phyloP scores from a whole-genome alignment of 768 basidiomycete genomes.

The Cyathus striatus region DNA sequence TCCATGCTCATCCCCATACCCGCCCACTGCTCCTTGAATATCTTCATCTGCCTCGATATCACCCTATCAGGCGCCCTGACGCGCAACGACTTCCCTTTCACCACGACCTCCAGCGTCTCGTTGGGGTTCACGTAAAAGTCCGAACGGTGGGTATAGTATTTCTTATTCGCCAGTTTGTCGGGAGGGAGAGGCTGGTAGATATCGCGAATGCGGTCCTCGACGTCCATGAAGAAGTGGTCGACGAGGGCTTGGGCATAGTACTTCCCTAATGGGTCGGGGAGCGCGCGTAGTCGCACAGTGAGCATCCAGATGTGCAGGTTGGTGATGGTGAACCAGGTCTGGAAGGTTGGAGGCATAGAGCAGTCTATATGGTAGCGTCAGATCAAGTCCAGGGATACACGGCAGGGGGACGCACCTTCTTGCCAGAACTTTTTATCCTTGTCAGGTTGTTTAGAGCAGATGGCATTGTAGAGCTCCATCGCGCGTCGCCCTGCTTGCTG shows the following conservation, averaged over 20 bases:
- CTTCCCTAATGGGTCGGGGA: constrained; percentile 62
- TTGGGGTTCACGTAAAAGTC: constrained; percentile 45
- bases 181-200: constrained; percentile 62
- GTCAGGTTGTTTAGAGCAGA: constrained; percentile 55
- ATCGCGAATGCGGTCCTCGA: constrained; percentile 83
- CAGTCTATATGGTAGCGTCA: constrained; percentile 48
- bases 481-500: constrained; percentile 60
- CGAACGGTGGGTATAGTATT: constrained; percentile 42
- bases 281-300: constrained; percentile 79
- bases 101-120: constrained; percentile 18
- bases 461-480: constrained; percentile 48
- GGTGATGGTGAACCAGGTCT: constrained; percentile 94
- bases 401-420: constrained; percentile 39
- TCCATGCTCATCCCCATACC: constrained; percentile 80
- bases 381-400: neutral
- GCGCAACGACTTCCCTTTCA: constrained; percentile 7
- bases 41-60: constrained; percentile 84
- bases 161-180: constrained; percentile 26
- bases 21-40: constrained; percentile 88
- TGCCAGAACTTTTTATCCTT: constrained; percentile 61
- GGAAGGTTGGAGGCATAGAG: constrained; percentile 85
- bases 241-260: constrained; percentile 77
- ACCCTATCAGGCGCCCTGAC: constrained; percentile 66
- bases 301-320: constrained; percentile 92
- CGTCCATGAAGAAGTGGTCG: constrained; percentile 93